phyloP scores from a whole-genome alignment of 2,329 filamentous ascomycete species.

The Pestalotiopsis sp. region DNA sequence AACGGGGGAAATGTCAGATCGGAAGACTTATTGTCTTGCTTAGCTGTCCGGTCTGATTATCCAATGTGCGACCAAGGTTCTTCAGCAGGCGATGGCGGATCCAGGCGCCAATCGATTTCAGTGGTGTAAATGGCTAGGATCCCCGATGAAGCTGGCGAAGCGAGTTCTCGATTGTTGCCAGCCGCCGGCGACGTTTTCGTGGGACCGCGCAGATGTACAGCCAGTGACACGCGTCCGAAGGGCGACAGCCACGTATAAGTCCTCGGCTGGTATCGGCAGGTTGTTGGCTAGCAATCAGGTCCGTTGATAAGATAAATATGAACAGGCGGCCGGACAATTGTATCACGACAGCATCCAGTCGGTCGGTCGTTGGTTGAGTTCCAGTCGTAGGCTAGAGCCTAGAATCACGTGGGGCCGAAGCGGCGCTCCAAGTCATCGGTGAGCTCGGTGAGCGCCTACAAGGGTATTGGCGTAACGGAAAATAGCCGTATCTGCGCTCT shows the following conservation, averaged over 20 bases:
- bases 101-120: background rate
- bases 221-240: background rate
- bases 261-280: background rate
- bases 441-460: background rate
- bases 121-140: background rate
- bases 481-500: background rate
- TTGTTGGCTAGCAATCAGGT: background rate
- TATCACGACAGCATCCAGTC: background rate
- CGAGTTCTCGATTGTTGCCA: background rate
- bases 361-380: background rate
- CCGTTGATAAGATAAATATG: background rate
- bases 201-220: background rate
- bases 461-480: background rate
- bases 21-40: background rate
- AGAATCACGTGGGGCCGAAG: background rate
- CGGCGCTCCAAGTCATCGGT: background rate
- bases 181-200: background rate
- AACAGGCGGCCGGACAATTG: background rate
- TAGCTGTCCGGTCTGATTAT: background rate
- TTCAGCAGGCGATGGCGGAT: background rate
- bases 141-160: background rate
- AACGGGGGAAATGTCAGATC: background rate
- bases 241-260: background rate
- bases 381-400: background rate
- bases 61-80: background rate